Evolutionary conservation across 257 asterid species (phyloP), one percentile per base, ranked within the genome.

Genomic region (Petrea volubilis): DNA sequence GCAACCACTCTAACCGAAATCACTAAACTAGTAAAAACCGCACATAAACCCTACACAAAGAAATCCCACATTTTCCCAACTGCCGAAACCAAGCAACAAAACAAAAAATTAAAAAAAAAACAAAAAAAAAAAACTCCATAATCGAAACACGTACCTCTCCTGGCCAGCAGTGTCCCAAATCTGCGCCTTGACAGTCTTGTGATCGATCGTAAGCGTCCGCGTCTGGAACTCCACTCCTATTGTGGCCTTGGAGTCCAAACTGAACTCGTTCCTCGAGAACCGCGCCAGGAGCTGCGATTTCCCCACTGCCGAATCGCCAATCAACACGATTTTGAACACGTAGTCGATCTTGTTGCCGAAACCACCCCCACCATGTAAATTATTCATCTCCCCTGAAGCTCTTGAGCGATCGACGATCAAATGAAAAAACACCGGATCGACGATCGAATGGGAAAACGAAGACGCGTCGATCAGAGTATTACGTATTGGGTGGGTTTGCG

Each of bases 121-220:
- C 28, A 21, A 11, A 52, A 21, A 8, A 8, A 21, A 5, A 27
- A 6, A 5, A 55, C n/a, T n/a, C n/a, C n/a, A n/a, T n/a, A n/a
- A n/a, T n/a, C n/a, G 27, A 27, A 56, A 14, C 2, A 20, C 60
- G 63, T 43, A 90, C 97, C 97, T 85, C 38, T 90, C 97, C 20
- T 90, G 97, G 51, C 97, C 97, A 68, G 97, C 97, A 10, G 97
- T 90, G 70, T 90, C 97, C 97, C 97, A 90, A 84, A 90, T 90
- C 93, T 90, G 97, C 53, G 97, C 95, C 81, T 90, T 90, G 50
- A 90, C 79, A 23, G 74, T 86, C 78, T 84, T 90, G 43, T 79
- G 81, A 82, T 88, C 97, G 77, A 90, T 73, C 31, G 24, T 57
- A 12, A 88, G 68, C 7, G 96, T 90, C 38, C 92, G 84, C 13